A percentile compares a stretch with the other conserved stretches of the same genome.
These are phyloP conservation scores for Rachicladosporium sp. DNA, from an alignment of 2,329 filamentous ascomycete genomes.

Conservation along the genomic window DNA sequence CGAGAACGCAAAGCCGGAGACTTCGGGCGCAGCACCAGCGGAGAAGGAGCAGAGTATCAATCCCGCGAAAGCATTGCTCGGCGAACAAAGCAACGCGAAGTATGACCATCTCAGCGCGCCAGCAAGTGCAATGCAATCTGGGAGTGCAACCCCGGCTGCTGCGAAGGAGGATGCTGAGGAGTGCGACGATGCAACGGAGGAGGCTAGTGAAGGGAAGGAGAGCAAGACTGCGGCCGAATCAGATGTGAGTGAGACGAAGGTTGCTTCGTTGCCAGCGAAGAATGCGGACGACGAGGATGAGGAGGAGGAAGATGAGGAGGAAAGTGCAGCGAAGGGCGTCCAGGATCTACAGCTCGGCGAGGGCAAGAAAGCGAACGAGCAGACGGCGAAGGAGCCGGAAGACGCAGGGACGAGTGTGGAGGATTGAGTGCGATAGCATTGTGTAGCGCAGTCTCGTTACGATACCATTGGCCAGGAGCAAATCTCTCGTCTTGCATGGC, in stretches of 20 bases:
- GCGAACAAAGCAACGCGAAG: background rate
- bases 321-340: constrained; percentile 8
- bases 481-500: too few species aligned
- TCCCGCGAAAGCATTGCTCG: constrained; percentile 5
- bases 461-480: too few species aligned
- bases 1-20: constrained; percentile 14
- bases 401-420: constrained; percentile 26
- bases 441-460: too few species aligned
- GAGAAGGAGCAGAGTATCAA: constrained; percentile 17
- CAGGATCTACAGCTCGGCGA: constrained; percentile 9
- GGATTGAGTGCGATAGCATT: constrained; percentile 16
- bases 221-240: background rate
- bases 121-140: constrained; percentile 17
- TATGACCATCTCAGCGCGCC: constrained; percentile 15
- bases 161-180: constrained; percentile 10
- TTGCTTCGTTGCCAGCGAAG: constrained; percentile 7
- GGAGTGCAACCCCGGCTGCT: constrained; percentile 21
- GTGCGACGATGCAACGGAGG: constrained; percentile 2
- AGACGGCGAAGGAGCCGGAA: constrained; percentile 15
- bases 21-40: constrained; percentile 14
- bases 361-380: constrained; percentile 9
- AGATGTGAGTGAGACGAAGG: constrained; percentile 7
- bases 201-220: background rate
- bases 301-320: constrained; percentile 2
- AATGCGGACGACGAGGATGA: constrained; percentile 16